These are phyloP conservation scores for Diaporthe sp. DNA, from an alignment of 2,329 filamentous ascomycete species.

Conservation along the genomic window DNA sequence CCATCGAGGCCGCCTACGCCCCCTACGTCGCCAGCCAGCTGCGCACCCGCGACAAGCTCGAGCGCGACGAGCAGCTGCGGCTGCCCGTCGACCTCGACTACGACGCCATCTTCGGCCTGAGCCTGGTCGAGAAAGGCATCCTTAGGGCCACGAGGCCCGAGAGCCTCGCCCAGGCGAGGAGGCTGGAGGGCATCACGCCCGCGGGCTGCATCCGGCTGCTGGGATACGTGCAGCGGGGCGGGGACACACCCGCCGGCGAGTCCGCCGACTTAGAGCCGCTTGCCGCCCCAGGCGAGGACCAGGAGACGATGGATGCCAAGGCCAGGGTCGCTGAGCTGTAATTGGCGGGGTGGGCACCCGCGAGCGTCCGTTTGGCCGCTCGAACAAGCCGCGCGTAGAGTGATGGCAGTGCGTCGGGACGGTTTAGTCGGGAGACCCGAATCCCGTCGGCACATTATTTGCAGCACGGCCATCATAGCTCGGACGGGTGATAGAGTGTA, in stretches of 20 bases:
- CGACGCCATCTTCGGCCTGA: conserved; percentile 78
- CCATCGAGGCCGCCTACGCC: conserved; percentile 87
- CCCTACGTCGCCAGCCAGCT: conserved; percentile 86
- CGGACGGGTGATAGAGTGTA: conserved; percentile 5
- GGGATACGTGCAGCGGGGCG: conserved; percentile 63
- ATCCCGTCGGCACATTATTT: background rate
- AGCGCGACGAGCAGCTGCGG: conserved; percentile 81
- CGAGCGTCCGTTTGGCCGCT: background rate
- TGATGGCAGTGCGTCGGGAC: background rate
- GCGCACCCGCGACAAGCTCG: conserved; percentile 75
- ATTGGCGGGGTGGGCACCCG: background rate
- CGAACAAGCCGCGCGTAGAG: too few relatives aligned
- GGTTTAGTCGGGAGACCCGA: background rate
- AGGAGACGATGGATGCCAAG: conserved; percentile 57
- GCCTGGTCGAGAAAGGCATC: conserved; percentile 81
- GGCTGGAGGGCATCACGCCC: conserved; percentile 85
- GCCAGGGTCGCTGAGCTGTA: conserved; percentile 55
- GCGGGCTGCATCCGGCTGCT: conserved; percentile 73
- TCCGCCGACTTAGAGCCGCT: conserved; percentile 40
- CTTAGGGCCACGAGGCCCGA: conserved; percentile 82
- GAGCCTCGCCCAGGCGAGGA: conserved; percentile 87
- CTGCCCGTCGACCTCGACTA: conserved; percentile 86
- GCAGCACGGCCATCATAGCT: background rate
- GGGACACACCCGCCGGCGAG: background rate
- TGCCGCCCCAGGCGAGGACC: conserved; percentile 50